Conservation (phyloP, 768 basidiomycete species). For the Amylocystis lapponica region DNA sequence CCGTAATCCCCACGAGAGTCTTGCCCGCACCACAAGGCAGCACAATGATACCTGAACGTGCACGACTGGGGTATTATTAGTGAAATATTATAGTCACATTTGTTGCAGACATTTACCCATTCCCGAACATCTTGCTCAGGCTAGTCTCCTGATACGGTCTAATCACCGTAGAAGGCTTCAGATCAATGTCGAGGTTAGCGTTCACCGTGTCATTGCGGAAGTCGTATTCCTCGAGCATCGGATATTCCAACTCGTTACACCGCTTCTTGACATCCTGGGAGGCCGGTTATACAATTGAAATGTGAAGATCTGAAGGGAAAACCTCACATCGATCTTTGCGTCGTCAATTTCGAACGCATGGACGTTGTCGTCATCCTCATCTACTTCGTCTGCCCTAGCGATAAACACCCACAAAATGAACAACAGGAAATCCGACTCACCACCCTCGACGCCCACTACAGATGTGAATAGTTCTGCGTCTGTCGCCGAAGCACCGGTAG, state of each 20-base stretch:
- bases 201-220: constrained; percentile 97
- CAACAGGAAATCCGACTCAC: constrained; percentile 34
- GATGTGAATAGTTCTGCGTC: constrained; percentile 89
- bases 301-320: not conserved
- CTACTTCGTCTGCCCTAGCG: constrained; percentile 74
- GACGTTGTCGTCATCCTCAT: constrained; percentile 96
- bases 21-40: constrained; percentile 98
- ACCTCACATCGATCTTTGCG: constrained; percentile 80
- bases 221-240: constrained; percentile 99
- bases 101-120: constrained; percentile 65
- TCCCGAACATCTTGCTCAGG: constrained; percentile 99
- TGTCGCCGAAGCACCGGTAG: constrained; percentile 25
- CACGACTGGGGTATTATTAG: constrained; percentile 56
- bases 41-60: constrained; percentile 96
- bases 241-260: constrained; percentile 94
- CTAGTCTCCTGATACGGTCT: constrained; percentile 98
- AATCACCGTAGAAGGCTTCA: constrained; percentile 96
- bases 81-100: constrained; percentile 1
- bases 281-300: not conserved
- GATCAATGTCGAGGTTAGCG: constrained; percentile 94
- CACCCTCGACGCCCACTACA: constrained; percentile 90
- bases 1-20: constrained; percentile 98
- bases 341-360: constrained; percentile 97
- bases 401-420: constrained; percentile 4
- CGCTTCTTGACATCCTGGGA: constrained; percentile 88